Evolutionary conservation across 1,284 basidiomycete genomes (phyloP).

Genomic region (Microbotryum violaceum): DNA sequence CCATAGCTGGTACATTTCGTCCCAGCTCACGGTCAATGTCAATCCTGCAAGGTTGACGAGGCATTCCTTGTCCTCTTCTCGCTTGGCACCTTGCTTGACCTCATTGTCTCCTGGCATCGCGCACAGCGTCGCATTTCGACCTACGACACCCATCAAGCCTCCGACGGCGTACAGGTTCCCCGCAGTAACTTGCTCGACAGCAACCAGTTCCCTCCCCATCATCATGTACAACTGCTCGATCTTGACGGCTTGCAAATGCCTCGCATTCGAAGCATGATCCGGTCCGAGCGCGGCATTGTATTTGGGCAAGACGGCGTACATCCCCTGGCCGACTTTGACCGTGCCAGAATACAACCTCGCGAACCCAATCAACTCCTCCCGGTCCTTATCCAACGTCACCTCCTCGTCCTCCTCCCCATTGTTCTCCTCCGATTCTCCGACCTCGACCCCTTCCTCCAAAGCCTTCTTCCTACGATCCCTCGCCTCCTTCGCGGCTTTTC

Average conservation of each 20-base stretch:
- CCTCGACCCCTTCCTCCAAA: slow-evolving; percentile 34
- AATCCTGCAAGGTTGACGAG: slow-evolving; percentile 78
- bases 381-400: slow-evolving; percentile 20
- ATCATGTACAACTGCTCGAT: slow-evolving; percentile 84
- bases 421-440: not conserved
- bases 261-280: slow-evolving; percentile 61
- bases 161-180: slow-evolving; percentile 93
- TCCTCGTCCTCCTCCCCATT: slow-evolving; percentile 17
- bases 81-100: slow-evolving; percentile 39
- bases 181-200: slow-evolving; percentile 76
- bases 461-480: slow-evolving; percentile 36
- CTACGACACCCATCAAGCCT: slow-evolving; percentile 82
- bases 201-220: slow-evolving; percentile 92
- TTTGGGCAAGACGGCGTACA: slow-evolving; percentile 81
- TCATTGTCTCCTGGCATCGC: slow-evolving; percentile 43
- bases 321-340: slow-evolving; percentile 56
- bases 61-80: slow-evolving; percentile 46
- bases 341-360: slow-evolving; percentile 87
- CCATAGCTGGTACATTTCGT: not conserved
- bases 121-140: slow-evolving; percentile 85
- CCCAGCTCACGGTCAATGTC: slow-evolving; percentile 54
- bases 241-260: slow-evolving; percentile 56
- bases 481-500: slow-evolving; percentile 40
- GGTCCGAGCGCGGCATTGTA: slow-evolving; percentile 65
- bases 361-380: slow-evolving; percentile 64